Base-by-base conservation (phyloP, 192 early-diverging fungal species). In the Spizellomyces sp. region DNA sequence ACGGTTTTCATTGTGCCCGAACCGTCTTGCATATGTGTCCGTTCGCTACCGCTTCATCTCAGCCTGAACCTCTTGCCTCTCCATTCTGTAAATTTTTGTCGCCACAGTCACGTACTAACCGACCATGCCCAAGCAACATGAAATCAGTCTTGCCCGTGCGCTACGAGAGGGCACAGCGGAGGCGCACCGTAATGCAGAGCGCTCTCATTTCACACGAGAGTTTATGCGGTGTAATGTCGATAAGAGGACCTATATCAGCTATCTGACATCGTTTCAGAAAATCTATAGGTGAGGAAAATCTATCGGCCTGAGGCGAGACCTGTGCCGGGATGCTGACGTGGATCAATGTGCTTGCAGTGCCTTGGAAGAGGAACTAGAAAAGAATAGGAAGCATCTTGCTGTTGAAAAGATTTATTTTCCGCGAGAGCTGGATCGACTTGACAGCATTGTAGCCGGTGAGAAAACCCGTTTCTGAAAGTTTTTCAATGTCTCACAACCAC, bases 91-190 rank as follows among this genome's bases (percentile, higher is more conserved):
- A 36, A 0, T 3, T 36, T 36, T 36, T 36, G 27, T 36, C 27
- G 27, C 27, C 0, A 36, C 27, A 36, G 3, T 36, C 3, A 36
- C 27, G 1, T 36, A 36, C 27, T 3, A n/a, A 36, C 27, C 27
- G 27, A 36, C 27, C 27, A 36, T 36, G 27, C 27, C 0, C 27
- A 36, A 2, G 27, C 27, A 36, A 36, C 1, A 36, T 3, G 27
- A 36, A 3, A 36, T 36, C 27, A 54, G 50, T 54, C 50, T 54
- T 19, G 12, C 50, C 50, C 12, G 50, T 54, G 50, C 50, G 12
- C 50, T 54, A 2, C 50, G 50, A 54, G 50, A 54, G 17, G 50
- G 50, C 50, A 54, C 50, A n/a, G 50, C 50, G 50, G 50, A 54
- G 17, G 50, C 50, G 14, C 50, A 54, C 50, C 12, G 17, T 12